These are phyloP conservation scores for Rhizopogon rudus DNA, from an alignment of 768 basidiomycete species.

Conservation along the genomic window DNA sequence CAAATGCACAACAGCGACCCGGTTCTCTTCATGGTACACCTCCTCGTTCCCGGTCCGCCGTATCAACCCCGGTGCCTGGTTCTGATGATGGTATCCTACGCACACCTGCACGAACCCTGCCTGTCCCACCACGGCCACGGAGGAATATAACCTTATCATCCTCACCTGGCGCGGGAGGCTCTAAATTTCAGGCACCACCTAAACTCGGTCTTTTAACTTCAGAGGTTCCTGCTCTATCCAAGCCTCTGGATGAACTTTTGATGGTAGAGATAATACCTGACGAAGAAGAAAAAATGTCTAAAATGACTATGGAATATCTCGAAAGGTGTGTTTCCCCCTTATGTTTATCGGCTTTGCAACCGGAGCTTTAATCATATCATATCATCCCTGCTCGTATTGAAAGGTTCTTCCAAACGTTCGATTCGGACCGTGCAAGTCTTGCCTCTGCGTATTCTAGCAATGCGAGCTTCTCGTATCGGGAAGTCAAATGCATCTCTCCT, in stretches of 20 bases:
- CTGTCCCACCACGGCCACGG: constrained; percentile 16
- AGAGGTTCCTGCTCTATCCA: not conserved
- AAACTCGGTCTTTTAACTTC: not conserved
- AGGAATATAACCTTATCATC: constrained; percentile 3
- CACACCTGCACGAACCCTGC: constrained; percentile 10
- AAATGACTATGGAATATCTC: constrained; percentile 26
- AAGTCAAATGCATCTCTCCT: constrained; percentile 8
- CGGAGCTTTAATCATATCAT: constrained; percentile 1
- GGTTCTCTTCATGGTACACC: not conserved
- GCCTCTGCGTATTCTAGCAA: constrained; percentile 26
- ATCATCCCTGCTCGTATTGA: constrained; percentile 2
- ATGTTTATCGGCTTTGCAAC: not conserved
- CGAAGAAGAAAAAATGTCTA: constrained; percentile 20
- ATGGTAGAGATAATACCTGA: not conserved
- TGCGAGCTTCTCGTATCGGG: constrained; percentile 27
- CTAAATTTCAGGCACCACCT: not conserved
- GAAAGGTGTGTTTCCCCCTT: constrained; percentile 16
- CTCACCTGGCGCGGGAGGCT: not conserved
- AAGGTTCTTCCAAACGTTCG: constrained; percentile 28
- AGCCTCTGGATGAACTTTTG: not conserved
- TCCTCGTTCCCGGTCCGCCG: not conserved
- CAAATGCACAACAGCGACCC: constrained; percentile 15
- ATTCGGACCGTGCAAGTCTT: constrained; percentile 25
- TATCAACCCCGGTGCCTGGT: not conserved
- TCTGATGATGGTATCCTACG: not conserved